Evolutionary conservation across 139 green algal genomes (phyloP).

Genomic region (Marvania coccoides): DNA sequence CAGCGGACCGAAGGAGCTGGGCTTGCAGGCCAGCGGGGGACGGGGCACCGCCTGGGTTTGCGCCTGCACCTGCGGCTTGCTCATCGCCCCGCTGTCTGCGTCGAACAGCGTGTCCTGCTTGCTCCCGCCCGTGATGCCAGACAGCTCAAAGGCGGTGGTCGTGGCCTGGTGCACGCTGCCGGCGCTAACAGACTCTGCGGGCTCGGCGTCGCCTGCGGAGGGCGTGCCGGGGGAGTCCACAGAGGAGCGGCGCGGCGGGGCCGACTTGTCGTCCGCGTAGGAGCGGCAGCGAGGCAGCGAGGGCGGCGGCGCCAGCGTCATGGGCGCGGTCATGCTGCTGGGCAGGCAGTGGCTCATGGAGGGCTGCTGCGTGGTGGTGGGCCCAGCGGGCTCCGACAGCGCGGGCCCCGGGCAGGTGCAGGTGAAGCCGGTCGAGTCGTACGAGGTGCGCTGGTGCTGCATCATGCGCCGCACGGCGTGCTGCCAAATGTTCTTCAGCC

Average conservation of each 20-base stretch:
- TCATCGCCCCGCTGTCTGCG: not conserved
- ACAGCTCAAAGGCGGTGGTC: not conserved
- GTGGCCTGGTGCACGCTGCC: not conserved
- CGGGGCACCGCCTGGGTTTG: not conserved
- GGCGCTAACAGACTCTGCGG: slow-evolving; percentile 1
- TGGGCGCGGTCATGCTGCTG: slow-evolving; percentile 6
- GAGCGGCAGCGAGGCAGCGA: not conserved
- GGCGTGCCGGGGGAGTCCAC: slow-evolving; percentile 19
- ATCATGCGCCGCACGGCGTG: slow-evolving; percentile 57
- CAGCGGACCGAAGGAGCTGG: not conserved
- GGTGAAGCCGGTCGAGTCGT: not conserved
- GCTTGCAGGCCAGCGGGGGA: slow-evolving; percentile 6
- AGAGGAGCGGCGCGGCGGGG: not conserved
- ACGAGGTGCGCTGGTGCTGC: slow-evolving; percentile 1
- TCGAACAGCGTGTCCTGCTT: not conserved
- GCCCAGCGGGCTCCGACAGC: not conserved
- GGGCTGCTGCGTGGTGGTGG: not conserved
- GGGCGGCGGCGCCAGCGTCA: not conserved
- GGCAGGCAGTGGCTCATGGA: not conserved
- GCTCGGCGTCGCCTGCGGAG: slow-evolving; percentile 1
- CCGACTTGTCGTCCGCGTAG: not conserved
- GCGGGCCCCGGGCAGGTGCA: not conserved
- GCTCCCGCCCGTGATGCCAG: not conserved
- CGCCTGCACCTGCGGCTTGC: not conserved
- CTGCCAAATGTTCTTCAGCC: slow-evolving; percentile 83